A percentile compares a stretch with the other conserved stretches of the same genome.
Conservation (phyloP, 169 alveolate genomes). For the Miamiensis avidus region DNA sequence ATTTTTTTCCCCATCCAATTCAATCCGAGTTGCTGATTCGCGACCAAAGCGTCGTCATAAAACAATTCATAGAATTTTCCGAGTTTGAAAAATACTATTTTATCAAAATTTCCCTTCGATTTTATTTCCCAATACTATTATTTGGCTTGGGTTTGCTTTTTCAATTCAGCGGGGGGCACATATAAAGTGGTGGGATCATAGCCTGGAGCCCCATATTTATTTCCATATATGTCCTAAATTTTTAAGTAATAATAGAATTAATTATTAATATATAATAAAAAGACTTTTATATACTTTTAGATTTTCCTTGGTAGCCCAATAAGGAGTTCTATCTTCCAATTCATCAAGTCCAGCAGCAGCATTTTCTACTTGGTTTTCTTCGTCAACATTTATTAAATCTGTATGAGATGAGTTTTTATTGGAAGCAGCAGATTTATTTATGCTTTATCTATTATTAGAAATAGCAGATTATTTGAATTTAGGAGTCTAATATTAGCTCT, state of each 20-base stretch:
- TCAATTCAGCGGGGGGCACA: conserved; percentile 91
- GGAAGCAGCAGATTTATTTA: no score
- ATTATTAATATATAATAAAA: no score
- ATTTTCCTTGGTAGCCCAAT: conserved; percentile 32
- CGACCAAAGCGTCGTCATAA: conserved; percentile 95
- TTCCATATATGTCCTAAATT: conserved; percentile 87
- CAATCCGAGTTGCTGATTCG: conserved; percentile 92
- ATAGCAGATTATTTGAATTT: no score
- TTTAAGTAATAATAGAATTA: neutral
- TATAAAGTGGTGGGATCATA: conserved; percentile 94
- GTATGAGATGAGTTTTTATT: no score
- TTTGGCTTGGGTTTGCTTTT: conserved; percentile 97
- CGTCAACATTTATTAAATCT: neutral
- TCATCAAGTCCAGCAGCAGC: conserved; percentile 11
- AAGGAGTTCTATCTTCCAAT: conserved; percentile 42
- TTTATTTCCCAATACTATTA: conserved; percentile 97
- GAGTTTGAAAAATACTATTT: conserved; percentile 95
- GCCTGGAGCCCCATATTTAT: conserved; percentile 84
- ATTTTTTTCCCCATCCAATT: conserved; percentile 99
- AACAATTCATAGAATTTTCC: conserved; percentile 91
- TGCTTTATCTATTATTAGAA: no score
- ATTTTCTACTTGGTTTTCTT: neutral
- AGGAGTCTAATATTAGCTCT: no score
- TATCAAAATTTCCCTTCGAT: conserved; percentile 93
- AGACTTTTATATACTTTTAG: neutral